phyloP scores from a whole-genome alignment of 208 protist species.

The Eutreptiella sp. region DNA sequence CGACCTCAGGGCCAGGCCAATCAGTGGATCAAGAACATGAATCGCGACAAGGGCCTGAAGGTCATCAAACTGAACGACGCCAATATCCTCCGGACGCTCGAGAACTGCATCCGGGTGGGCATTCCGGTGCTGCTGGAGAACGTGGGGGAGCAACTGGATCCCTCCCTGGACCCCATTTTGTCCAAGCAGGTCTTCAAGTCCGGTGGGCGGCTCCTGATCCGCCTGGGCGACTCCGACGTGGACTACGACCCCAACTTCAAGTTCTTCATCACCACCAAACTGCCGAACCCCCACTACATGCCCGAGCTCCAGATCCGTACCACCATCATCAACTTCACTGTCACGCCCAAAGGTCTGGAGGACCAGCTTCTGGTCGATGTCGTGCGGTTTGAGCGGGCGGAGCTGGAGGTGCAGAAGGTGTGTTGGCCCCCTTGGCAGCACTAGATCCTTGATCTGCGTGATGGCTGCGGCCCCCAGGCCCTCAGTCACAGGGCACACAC shows the following conservation, averaged over 20 bases:
- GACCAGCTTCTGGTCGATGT: conserved; percentile 86
- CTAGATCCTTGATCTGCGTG: no score
- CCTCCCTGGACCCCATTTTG: conserved; percentile 88
- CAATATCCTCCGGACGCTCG: conserved; percentile 81
- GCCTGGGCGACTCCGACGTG: conserved; percentile 84
- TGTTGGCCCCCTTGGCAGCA: no score
- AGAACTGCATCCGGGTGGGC: conserved; percentile 87
- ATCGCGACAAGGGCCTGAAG: conserved; percentile 77
- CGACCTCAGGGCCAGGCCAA: conserved; percentile 87
- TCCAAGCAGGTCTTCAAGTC: conserved; percentile 85
- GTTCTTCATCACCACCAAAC: conserved; percentile 91
- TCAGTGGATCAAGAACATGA: conserved; percentile 88
- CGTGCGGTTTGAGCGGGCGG: conserved; percentile 76
- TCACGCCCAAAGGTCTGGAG: conserved; percentile 78
- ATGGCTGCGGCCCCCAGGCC: no score
- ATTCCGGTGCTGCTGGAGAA: conserved; percentile 91
- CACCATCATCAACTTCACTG: conserved; percentile 88
- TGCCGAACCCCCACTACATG: conserved; percentile 87
- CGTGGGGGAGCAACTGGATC: conserved; percentile 89
- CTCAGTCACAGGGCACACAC: no score
- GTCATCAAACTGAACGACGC: conserved; percentile 82
- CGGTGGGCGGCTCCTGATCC: conserved; percentile 76
- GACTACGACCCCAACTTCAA: conserved; percentile 88
- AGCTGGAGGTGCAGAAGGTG: conserved; percentile 74
- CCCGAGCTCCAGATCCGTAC: conserved; percentile 89